Evolutionary conservation across 148 eudicot species (phyloP), one percentile per base, ranked within the genome.

Genomic region (Bassia scoparia): DNA sequence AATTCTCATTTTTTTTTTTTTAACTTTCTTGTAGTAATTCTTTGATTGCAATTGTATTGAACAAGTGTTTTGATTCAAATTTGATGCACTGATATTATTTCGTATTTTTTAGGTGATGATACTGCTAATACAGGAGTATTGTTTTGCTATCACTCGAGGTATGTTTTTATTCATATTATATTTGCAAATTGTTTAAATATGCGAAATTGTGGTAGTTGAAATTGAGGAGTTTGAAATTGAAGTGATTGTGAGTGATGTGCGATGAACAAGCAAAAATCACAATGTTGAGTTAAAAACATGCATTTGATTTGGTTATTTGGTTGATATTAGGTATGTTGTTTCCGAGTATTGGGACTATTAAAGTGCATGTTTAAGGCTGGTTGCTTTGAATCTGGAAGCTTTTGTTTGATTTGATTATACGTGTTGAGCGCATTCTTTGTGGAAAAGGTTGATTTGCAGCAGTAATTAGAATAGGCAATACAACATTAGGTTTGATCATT

Each of bases 91-190:
- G 15, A 4, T 12, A n/a, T 46, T 63, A 21, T 27, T 65, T 56
- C 86, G n/a, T n/a, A n/a, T n/a, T n/a, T n/a, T n/a, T 65, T 83
- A 89, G 97, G 59, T 74, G 2, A 69, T 73, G 82, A 81, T 54
- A 84, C 83, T 52, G 77, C 73, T 15, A 86, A 49, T 43, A 77
- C 85, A 50, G 84, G 96, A 30, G 61, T 89, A n/a, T 64, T 87
- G 13, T 84, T 2, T 73, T 79, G 62, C 80, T 89, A 67, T 79
- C 95, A 59, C 79, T 58, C 85, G 83, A 84, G 97, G 97, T 89
- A 77, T 62, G 41, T 6, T 33, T 24, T 33, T 17, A 2, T 29
- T 52, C n/a, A 16, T n/a, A 43, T 23, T 46, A 4, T 34, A n/a
- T 20, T 16, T 49, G 3, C 7, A 13, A 16, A 26, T 17, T n/a